These are phyloP conservation scores for Colletotrichum sp. DNA, from an alignment of 2,329 filamentous ascomycete genomes.

Conservation along the genomic window DNA sequence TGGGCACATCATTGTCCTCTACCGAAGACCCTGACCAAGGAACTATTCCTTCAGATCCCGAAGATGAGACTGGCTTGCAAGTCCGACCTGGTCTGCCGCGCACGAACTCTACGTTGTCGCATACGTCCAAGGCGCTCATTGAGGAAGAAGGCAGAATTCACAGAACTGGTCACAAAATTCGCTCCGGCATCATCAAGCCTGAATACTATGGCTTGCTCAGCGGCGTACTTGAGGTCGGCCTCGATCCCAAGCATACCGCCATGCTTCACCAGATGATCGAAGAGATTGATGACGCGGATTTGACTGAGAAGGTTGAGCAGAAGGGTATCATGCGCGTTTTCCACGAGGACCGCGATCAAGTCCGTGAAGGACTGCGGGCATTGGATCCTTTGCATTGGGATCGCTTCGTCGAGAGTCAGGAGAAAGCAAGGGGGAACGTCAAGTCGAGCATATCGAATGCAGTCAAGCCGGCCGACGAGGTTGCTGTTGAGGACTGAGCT, in stretches of 20 bases:
- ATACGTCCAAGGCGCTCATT: constrained; percentile 55
- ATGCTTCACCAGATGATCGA: constrained; percentile 68
- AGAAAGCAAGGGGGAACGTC: constrained; percentile 62
- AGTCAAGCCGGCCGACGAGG: constrained; percentile 38
- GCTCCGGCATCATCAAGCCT: constrained; percentile 54
- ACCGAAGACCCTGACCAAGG: constrained; percentile 40
- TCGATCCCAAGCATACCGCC: constrained; percentile 54
- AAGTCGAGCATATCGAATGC: constrained; percentile 35
- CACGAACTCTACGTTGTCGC: constrained; percentile 56
- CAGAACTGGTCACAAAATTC: constrained; percentile 62
- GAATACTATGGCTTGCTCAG: constrained; percentile 57
- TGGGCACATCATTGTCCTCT: constrained; percentile 32
- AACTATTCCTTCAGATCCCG: constrained; percentile 47
- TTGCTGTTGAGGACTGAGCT: constrained; percentile 44
- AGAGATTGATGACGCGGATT: constrained; percentile 64
- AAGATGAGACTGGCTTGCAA: constrained; percentile 53
- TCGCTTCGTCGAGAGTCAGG: constrained; percentile 64
- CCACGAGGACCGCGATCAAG: constrained; percentile 58
- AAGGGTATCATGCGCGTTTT: constrained; percentile 68
- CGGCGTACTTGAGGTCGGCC: constrained; percentile 52
- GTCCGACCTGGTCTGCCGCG: constrained; percentile 49
- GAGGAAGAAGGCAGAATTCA: constrained; percentile 63
- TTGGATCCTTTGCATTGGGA: constrained; percentile 72
- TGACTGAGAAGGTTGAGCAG: constrained; percentile 56
- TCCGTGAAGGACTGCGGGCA: constrained; percentile 56